Evolutionary conservation across 2,329 filamentous ascomycete genomes (phyloP), one percentile per base, ranked within the genome.

Genomic region (Fusarium torulosum): DNA sequence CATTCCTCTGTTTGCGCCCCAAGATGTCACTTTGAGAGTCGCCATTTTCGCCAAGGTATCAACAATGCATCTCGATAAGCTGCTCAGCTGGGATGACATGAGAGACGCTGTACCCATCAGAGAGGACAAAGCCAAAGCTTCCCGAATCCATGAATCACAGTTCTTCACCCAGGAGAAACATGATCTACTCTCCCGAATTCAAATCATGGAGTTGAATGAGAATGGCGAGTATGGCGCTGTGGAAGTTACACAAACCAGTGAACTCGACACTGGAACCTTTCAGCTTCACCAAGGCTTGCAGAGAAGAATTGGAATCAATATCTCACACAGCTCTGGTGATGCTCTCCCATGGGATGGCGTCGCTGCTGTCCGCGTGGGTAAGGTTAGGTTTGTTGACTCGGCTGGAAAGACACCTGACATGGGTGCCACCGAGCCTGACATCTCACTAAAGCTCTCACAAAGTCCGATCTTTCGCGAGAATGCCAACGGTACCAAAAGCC

Each of bases 21-120:
- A 86, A 21, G 90, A 91, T 45, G 89, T 93, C 1, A 91, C 89
- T 23, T 80, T 99, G 53, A 88, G 96, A 54, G 91, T 97, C 10
- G 93, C 94, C 47, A 91, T 99, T 63, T 98, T 97, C 76, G 94
- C 96, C 19, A 91, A 91, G 75, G 93, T 97, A 35, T 96, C 93
- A 2, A 83, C 90, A 0, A 97, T 97, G 90, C 96, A 99, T 79
- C 86, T 99, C 21, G 96, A 99, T 78, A 98, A 97, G 81, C 85
- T 99, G 50, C 87, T 97, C 14, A 99, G 96, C 80, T 99, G 96
- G 96, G 96, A 99, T 76, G 96, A 98, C 74, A 97, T 99, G 90
- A 90, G 95, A 59, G 95, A 99, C 78, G 86, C 87, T 19, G 83
- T 89, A 49, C 85, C 86, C 25, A 59, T 67, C 4, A 85, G 87